Base-by-base conservation (phyloP, 1,284 basidiomycete species). In the Cryptococcus sp. region DNA sequence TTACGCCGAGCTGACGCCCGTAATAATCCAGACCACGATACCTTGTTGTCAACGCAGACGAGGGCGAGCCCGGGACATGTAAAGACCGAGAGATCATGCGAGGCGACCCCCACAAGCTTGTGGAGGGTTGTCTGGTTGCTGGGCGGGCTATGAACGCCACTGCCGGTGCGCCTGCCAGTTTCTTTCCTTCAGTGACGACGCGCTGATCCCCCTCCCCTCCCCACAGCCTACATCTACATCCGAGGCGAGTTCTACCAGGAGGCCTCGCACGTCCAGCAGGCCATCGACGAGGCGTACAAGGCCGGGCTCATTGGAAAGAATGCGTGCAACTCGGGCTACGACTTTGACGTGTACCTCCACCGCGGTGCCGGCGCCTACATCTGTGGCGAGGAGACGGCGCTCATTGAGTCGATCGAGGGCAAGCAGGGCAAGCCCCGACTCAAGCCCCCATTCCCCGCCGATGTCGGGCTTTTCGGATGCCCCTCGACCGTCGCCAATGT, bases 391-490 rank as follows among this genome's bases (percentile, higher is more conserved):
- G 96, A 98, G 80, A 98, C 96, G 0, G 95, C 95, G 1, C 82
- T 98, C 35, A 98, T 98, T 73, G 94, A 98, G 81, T 91, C 87
- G 63, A 79, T 98, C 58, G 96, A 98, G 80, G 82, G 95, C 42
- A 98, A 98, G 79, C 95, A 98, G 79, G 95, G 95, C 45, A 98
- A 98, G 78, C 95, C 95, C 3, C 84, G 95, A 64, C 82, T 98
- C 69, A 98, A 98, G 82, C 95, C 95, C n/a, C 96, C 95, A 45
- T 98, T 98, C 86, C 95, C 95, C 15, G 95, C 95, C 60, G 94
- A 98, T 66, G 94, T 98, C 49, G 94, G 94, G 58, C 81, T 97
- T 44, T 98, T 98, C 71, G 94, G 94, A 9, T 97, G 92, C 78
- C 94, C 94, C 0, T 90, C 91, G 2, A 98, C 96, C 9, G 95